Evolutionary conservation across 2,329 filamentous ascomycete genomes (phyloP).

Genomic region (Colletotrichum tanaceti): DNA sequence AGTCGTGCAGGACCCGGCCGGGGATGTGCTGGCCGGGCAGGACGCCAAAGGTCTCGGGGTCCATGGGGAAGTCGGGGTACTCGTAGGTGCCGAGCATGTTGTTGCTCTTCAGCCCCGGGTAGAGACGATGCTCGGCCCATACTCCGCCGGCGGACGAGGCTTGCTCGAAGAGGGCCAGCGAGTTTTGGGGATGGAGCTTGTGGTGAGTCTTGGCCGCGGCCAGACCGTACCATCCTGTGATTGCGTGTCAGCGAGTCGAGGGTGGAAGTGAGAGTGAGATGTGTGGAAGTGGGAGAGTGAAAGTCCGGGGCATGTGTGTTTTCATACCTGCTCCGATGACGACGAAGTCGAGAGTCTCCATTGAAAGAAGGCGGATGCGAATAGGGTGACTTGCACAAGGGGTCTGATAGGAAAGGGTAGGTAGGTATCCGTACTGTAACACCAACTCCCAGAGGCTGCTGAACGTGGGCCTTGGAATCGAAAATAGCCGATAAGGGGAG

Average conservation of each 20-base stretch:
- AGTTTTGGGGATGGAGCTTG: constrained; percentile 66
- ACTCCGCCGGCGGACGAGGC: constrained; percentile 72
- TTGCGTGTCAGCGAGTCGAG: constrained; percentile 14
- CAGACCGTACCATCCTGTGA: constrained; percentile 65
- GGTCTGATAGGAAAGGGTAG: not conserved
- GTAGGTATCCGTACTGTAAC: too few species aligned
- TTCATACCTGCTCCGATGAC: constrained; percentile 66
- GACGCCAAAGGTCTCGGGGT: constrained; percentile 62
- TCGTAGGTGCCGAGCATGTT: constrained; percentile 80
- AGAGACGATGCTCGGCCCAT: constrained; percentile 75
- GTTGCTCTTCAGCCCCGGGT: constrained; percentile 78
- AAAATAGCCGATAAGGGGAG: not conserved
- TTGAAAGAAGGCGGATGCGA: constrained; percentile 37
- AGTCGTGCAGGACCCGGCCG: constrained; percentile 58
- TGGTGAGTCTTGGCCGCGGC: constrained; percentile 71
- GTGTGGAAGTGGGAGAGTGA: too few species aligned
- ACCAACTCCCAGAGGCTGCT: not conserved
- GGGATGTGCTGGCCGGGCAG: constrained; percentile 60
- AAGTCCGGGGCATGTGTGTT: not conserved
- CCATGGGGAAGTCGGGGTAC: constrained; percentile 80
- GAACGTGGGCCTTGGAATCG: not conserved
- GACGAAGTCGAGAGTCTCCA: constrained; percentile 61
- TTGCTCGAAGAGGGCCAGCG: constrained; percentile 69
- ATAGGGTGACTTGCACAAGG: not conserved
- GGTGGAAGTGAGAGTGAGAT: constrained; percentile 21